These are phyloP conservation scores for Cephalotrichum gorgonifer DNA, from an alignment of 2,329 filamentous ascomycete genomes.

Conservation along the genomic window DNA sequence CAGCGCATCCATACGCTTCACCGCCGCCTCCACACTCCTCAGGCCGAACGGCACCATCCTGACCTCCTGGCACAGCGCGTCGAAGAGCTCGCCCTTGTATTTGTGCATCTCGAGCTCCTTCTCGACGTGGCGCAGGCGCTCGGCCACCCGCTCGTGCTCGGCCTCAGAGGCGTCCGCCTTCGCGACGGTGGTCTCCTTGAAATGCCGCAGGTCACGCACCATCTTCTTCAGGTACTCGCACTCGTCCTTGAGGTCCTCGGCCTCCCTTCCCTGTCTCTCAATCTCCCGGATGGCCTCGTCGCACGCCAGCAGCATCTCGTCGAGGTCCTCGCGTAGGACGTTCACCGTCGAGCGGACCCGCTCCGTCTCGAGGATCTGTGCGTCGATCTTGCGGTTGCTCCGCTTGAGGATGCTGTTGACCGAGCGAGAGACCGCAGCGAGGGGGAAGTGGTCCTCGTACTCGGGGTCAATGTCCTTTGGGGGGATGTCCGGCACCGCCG, in stretches of 20 bases:
- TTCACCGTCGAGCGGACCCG: background rate
- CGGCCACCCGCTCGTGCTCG: background rate
- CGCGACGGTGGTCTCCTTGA: background rate
- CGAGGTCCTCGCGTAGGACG: background rate
- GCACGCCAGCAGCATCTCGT: background rate
- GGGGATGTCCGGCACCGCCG: background rate
- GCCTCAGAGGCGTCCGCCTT: no score
- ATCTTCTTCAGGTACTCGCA: background rate
- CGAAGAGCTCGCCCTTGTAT: constrained; percentile 2
- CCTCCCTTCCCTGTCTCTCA: background rate
- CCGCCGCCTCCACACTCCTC: background rate
- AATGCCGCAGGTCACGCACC: background rate
- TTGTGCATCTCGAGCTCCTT: background rate
- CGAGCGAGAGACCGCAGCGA: background rate
- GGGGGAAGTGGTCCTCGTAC: background rate
- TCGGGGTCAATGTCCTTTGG: background rate
- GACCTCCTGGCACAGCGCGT: constrained; percentile 2
- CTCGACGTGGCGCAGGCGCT: background rate
- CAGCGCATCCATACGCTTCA: background rate
- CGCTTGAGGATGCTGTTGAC: constrained; percentile 1
- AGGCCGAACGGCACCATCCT: constrained; percentile 2
- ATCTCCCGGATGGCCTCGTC: background rate
- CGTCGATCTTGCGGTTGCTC: constrained; percentile 3
- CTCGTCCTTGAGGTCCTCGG: background rate
- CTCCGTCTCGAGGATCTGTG: background rate